Evolutionary conservation across 768 basidiomycete genomes (phyloP), one percentile per base, ranked within the genome.

Genomic region (Collybiopsis luxurians): DNA sequence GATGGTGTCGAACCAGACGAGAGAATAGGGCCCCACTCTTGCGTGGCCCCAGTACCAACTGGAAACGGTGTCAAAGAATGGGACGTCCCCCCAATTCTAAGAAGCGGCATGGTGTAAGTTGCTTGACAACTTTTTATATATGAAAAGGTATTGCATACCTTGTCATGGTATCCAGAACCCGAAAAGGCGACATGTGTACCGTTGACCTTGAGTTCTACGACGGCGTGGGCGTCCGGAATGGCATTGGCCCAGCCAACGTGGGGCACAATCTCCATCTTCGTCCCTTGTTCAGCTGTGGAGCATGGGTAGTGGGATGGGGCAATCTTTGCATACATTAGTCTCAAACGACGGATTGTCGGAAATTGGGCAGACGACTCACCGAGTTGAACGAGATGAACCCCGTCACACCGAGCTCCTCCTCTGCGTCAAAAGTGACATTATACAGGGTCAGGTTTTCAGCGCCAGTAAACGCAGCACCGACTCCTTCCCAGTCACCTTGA

Each of bases 21-120:
- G 23, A 28, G 61, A 62, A 47, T 64, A 64, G 3, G 59, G 47
- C 12, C 59, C 63, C 15, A 60, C 13, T 4, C 63, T 59, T n/a
- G 56, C 63, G 52, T 64, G 62, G 42, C 58, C 63, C 60, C 63
- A 63, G 39, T 59, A 53, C 56, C 58, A 63, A 1, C 49, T 48
- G 12, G 38, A 39, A 6, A 61, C 49, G 40, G 42, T 45, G 12
- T 36, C 17, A 0, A 45, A 38, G 34, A 64, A 59, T 10, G 38
- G 46, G n/a, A 52, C 28, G 42, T 59, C 30, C 45, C 63, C 55
- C 60, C 63, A 64, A 47, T 61, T 61, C 63, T 61, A 46, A n/a
- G n/a, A n/a, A n/a, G n/a, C n/a, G n/a, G n/a, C n/a, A n/a, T n/a
- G n/a, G n/a, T n/a, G n/a, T n/a, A n/a, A n/a, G n/a, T n/a, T n/a